These are phyloP conservation scores for Exophiala lecanii-corni DNA, from an alignment of 2,329 filamentous ascomycete species.

Conservation along the genomic window DNA sequence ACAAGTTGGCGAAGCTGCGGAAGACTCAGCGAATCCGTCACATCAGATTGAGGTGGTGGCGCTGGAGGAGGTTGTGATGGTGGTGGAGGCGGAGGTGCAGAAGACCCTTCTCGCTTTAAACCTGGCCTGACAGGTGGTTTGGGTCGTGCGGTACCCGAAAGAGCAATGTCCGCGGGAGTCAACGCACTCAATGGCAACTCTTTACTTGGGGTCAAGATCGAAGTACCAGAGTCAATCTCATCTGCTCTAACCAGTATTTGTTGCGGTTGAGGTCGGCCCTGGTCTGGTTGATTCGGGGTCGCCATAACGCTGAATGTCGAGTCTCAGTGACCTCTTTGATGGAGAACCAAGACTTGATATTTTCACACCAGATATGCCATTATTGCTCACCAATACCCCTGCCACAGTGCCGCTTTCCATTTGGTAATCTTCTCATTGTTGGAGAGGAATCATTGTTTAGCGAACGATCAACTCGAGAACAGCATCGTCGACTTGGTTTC, in stretches of 20 bases:
- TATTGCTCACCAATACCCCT: too few relatives aligned
- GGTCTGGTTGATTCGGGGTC: constrained; percentile 8
- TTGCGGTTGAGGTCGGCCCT: constrained; percentile 12
- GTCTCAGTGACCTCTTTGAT: too few relatives aligned
- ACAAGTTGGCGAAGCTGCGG: constrained; percentile 69
- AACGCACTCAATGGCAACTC: constrained; percentile 21
- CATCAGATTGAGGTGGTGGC: constrained; percentile 31
- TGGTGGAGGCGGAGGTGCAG: constrained; percentile 38
- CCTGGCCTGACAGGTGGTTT: constrained; percentile 24
- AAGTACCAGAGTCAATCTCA: constrained; percentile 45
- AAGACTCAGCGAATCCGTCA: constrained; percentile 68
- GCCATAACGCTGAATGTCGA: constrained; percentile 2
- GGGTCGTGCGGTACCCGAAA: constrained; percentile 13
- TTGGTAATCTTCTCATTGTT: too few relatives aligned
- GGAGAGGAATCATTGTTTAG: too few relatives aligned
- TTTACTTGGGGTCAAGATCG: constrained; percentile 37
- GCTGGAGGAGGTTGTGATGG: constrained; percentile 44
- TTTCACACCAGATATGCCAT: too few relatives aligned
- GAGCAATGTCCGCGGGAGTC: constrained; percentile 7
- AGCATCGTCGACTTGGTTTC: not conserved
- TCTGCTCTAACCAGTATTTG: constrained; percentile 42
- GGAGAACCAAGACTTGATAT: too few relatives aligned
- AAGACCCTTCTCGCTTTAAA: constrained; percentile 32
- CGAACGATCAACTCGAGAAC: too few relatives aligned
- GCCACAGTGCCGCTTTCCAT: too few relatives aligned